Base-by-base conservation (phyloP, 805 yeast genomes). In the Lipomyces japonicus region DNA sequence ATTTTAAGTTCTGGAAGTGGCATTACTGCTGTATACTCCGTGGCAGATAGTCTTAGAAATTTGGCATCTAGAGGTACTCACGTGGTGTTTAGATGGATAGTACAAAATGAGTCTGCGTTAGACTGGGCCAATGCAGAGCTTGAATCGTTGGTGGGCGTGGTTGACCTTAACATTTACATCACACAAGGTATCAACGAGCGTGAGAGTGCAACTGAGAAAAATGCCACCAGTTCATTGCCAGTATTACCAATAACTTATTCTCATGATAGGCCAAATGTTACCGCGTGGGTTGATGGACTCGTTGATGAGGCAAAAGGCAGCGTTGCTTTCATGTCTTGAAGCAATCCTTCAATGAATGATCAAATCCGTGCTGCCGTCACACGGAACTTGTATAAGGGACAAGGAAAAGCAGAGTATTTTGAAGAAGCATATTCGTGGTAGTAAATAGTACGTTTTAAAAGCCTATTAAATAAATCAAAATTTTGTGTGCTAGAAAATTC, bases 341-440 rank as follows among this genome's bases (percentile, higher is more conserved):
- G 87, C 3, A 84, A 81, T 44, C 74, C 80, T 32, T 48, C 63
- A 2, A 74, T 81, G 74, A 81, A 75, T 60, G 91, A 84, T 62
- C 70, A 68, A 2, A 51, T 80, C 21, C 74, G 91, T 62, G 64
- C 71, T 38, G 62, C 72, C 4, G 73, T 80, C 18, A 71, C 74
- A 58, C 68, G 40, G 64, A 74, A 50, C 64, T 78, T 45, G 66
- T 70, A 30, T 51, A 70, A 48, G 64, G 68, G 45, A 64, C 72
- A 9, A 70, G 74, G 35, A 74, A 85, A 67, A 36, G 76, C 84
- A n/a, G 89, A 82, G 54, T 81, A 80, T 60, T 81, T 73, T 62
- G 95, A 87, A 63, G 90, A 84, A 62, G 74, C 83, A 42, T 88
- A 84, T 68, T 72, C 76, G 12, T 86, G 95, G 95, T 80, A 62